Percentiles rank a stretch among this genome's conserved stretches.
phyloP scores from a whole-genome alignment of 2,329 filamentous ascomycete genomes.

The Scleromitrula shiraiana region DNA sequence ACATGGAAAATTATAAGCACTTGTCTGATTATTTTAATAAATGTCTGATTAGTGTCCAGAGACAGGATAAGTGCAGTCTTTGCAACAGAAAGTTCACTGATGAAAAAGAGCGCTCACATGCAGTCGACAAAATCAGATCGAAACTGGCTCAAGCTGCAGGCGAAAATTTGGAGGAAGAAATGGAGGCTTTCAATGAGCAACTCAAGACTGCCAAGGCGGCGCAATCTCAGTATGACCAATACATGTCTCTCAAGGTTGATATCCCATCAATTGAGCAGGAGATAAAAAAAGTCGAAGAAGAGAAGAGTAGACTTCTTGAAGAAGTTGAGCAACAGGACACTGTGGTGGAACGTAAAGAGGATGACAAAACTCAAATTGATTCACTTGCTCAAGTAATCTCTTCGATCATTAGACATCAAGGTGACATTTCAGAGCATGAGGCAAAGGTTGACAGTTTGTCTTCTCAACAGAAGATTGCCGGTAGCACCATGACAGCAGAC shows the following conservation, averaged over 20 bases:
- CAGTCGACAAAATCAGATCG: constrained; percentile 60
- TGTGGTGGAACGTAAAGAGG: constrained; percentile 54
- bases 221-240: constrained; percentile 64
- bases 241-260: constrained; percentile 58
- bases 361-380: constrained; percentile 64
- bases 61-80: constrained; percentile 66
- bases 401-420: constrained; percentile 63
- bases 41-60: constrained; percentile 57
- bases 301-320: constrained; percentile 51
- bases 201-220: constrained; percentile 54
- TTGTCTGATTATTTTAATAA: constrained; percentile 64
- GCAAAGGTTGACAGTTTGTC: constrained; percentile 66
- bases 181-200: constrained; percentile 43
- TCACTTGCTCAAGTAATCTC: constrained; percentile 67
- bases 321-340: constrained; percentile 62
- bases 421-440: constrained; percentile 64
- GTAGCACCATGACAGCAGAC: constrained; percentile 62
- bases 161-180: constrained; percentile 50
- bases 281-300: constrained; percentile 50
- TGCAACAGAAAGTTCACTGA: constrained; percentile 65
- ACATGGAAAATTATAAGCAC: constrained; percentile 61
- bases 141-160: constrained; percentile 55
- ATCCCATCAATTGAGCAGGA: constrained; percentile 62
- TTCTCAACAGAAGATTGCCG: constrained; percentile 64
- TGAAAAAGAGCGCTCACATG: constrained; percentile 50